Base-by-base conservation (phyloP, 352 stramenopile species). In the Globisporangium cederbergense region DNA sequence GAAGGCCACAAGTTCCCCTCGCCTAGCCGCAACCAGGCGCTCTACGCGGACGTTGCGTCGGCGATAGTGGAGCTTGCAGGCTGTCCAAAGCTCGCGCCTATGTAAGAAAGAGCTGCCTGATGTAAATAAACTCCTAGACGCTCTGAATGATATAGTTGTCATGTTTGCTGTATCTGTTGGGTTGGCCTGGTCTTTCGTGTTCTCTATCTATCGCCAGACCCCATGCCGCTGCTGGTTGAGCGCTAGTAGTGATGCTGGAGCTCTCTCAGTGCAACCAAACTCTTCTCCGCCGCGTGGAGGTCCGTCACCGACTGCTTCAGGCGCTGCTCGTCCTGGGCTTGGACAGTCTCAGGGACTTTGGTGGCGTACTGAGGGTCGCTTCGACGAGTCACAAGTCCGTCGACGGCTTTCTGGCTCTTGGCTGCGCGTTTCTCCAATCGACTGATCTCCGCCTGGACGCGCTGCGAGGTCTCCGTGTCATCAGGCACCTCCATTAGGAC, bases 1-100 rank as follows among this genome's bases (percentile, higher is more conserved):
- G 82, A 89, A 70, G 84, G 84, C n/a, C 84, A 91, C 76, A 87
- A 88, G 61, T 93, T 91, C 65, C 84, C 84, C 22, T 77, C 81
- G 10, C 72, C 75, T 0, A 42, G 70, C 20, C 75, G 74, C 53
- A 70, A 90, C 58, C 38, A 62, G 22, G 51, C 71, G 13, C 60
- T 93, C 51, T 90, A 93, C 54, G 50, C 66, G 4, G 72, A 89
- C 36, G 77, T 90, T 25, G 77, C 69, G 4, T 60, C 71, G 22
- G 70, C 75, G 30, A 71, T 90, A 49, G 58, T 82, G 34, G 53
- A 69, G 10, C 78, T 83, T 65, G 72, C 58, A 36, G 60, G 46
- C 42, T 18, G 43, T 49, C 57, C 53, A 20, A 45, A 64, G 36
- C 6, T 42, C 16, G 40, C 51, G 4, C 25, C 22, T 47, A 58